Evolutionary conservation across 331 rosid genomes (phyloP).

Genomic region (Pyracantha coccinea): DNA sequence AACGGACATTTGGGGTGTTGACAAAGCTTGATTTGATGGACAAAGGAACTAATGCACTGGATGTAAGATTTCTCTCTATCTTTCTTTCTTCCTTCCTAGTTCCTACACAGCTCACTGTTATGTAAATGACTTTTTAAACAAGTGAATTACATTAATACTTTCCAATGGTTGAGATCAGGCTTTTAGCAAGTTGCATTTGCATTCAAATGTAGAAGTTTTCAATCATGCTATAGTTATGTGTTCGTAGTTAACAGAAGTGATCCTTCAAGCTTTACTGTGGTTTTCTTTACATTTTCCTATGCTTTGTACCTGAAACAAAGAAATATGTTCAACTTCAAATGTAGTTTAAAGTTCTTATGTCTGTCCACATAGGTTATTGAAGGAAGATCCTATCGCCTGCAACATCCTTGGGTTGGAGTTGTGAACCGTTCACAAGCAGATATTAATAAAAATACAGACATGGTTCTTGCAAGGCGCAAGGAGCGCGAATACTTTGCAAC

Average conservation of each 20-base stretch:
- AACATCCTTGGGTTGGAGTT: conserved; percentile 94
- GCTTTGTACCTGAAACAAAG: neutral
- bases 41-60: conserved; percentile 94
- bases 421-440: conserved; percentile 97
- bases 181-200: neutral
- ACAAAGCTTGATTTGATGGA: conserved; percentile 98
- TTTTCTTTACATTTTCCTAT: neutral
- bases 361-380: conserved; percentile 57
- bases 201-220: neutral
- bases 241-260: neutral
- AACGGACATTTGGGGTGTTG: conserved; percentile 92
- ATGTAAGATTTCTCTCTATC: conserved; percentile 37
- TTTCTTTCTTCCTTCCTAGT: neutral
- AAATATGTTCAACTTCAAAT: neutral
- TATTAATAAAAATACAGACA: conserved; percentile 85
- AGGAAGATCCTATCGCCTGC: conserved; percentile 90
- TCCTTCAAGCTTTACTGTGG: neutral
- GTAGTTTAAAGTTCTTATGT: neutral
- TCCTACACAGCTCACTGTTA: neutral
- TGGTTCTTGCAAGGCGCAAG: conserved; percentile 79
- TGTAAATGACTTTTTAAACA: neutral
- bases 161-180: neutral
- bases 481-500: conserved; percentile 90
- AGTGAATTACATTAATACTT: neutral
- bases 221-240: neutral